Evolutionary conservation across 495 filamentous ascomycete genomes (phyloP).

Genomic region (Xylaria telfairii): DNA sequence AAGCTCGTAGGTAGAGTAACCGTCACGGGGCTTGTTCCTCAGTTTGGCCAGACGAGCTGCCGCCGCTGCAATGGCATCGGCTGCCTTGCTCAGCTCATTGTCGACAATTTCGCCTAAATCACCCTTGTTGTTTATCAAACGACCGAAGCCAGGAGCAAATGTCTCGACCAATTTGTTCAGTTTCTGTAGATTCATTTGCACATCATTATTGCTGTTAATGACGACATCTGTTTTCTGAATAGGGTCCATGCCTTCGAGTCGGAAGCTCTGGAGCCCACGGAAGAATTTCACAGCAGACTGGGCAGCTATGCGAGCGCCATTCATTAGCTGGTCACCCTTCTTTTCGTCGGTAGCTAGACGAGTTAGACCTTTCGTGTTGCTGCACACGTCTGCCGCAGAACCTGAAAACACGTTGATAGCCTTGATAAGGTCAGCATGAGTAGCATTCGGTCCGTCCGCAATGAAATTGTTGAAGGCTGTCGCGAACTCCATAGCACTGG

Average conservation of each 20-base stretch:
- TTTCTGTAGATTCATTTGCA: conserved; percentile 86
- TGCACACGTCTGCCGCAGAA: conserved; percentile 90
- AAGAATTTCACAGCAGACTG: conserved; percentile 93
- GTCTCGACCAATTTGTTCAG: conserved; percentile 91
- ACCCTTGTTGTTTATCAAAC: conserved; percentile 74
- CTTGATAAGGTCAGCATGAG: conserved; percentile 89
- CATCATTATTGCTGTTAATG: conserved; percentile 94
- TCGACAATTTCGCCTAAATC: conserved; percentile 95
- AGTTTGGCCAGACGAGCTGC: conserved; percentile 86
- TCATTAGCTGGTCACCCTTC: conserved; percentile 83
- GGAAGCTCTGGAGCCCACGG: conserved; percentile 90
- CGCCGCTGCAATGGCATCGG: conserved; percentile 91
- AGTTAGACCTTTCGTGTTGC: conserved; percentile 93
- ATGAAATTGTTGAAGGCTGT: conserved; percentile 98
- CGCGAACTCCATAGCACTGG: conserved; percentile 92
- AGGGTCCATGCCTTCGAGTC: conserved; percentile 84
- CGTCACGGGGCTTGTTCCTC: conserved; percentile 90
- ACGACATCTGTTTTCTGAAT: conserved; percentile 92
- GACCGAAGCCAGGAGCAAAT: conserved; percentile 83
- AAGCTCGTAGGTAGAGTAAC: conserved; percentile 95
- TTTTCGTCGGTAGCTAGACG: conserved; percentile 95
- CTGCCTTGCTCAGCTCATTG: conserved; percentile 88
- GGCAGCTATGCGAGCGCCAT: conserved; percentile 82
- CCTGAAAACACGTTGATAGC: conserved; percentile 88
- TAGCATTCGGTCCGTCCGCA: conserved; percentile 92